Base-by-base conservation (phyloP, 1,284 basidiomycete species). In the Melampsora abietis-canadensis region DNA sequence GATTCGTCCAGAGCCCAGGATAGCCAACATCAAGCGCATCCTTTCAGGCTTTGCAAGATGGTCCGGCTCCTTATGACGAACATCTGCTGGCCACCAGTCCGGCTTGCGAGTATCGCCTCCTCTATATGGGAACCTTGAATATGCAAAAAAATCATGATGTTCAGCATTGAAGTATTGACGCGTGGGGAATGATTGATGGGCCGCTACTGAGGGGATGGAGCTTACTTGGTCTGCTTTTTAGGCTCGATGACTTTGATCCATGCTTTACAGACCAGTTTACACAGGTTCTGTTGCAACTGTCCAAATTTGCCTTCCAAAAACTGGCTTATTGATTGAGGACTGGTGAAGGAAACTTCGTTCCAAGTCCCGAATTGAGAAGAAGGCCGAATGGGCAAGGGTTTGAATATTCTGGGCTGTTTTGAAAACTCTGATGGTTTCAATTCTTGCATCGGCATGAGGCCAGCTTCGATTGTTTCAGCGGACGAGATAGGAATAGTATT, bases 211-310 rank as follows among this genome's bases (percentile, higher is more conserved):
- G 40, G 40, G 15, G 14, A 30, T 0, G 15, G 5, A 30, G n/a
- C 72, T 75, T 3, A 84, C 59, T 83, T 82, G 69, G 81, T 84
- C 79, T 85, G 84, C 79, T 86, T 86, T 79, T 85, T 84, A 17
- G 85, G 85, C 79, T 86, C 85, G 77, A 86, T 84, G 65, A 85
- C 81, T 79, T 84, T 84, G 80, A 85, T 84, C 84, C 84, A 85
- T 27, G 81, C 83, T 79, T 85, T 85, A 76, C 84, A 84, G 44
- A 86, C 82, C 67, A 84, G 82, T 78, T 85, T 86, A 81, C 84
- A 85, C 8, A 83, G 83, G 48, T 81, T 82, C 79, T 85, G 85
- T 77, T 84, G 84, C 17, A 86, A 80, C 24, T 82, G 81, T 78
- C 80, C 62, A 79, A 81, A 80, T 67, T 80, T 80, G 78, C 79